Base-by-base conservation (phyloP, 108 stramenopile species). In the Cyclostephanos invisitatus region DNA sequence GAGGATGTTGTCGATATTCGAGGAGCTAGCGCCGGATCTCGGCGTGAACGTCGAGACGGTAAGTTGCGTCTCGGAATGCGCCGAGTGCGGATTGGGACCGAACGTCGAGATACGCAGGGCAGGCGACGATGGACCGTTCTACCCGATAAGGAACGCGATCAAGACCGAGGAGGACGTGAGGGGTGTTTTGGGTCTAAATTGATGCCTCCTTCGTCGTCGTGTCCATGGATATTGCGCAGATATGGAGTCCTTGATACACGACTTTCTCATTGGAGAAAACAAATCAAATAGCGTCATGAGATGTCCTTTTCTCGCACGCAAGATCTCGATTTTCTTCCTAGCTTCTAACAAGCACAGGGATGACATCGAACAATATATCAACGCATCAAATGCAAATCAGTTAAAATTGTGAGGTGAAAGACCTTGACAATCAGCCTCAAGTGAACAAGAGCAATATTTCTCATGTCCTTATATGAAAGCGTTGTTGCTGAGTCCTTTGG, bases 51-150 rank as follows among this genome's bases (percentile, higher is more conserved):
- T 89, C 15, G 88, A 89, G 69, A 78, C 88, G 27, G 64, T 87
- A n/a, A 85, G 70, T 28, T 89, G 88, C 62, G 88, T 89, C 5
- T 78, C 77, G 7, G 88, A 89, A 55, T 89, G 88, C 64, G 88
- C 88, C n/a, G 88, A 89, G 61, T 89, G 88, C 63, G 88, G 73
- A 17, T 35, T 89, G 62, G 88, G 88, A 8, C 88, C 88, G 18
- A 89, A 89, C 48, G 86, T 86, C 7, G 88, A 89, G 51, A 44
- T 89, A 11, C 68, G 86, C 62, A 81, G 74, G 36, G 74, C 78
- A 37, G 84, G 86, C 44, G 86, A 86, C 62, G 75, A 81, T 62
- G 88, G 88, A 20, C 88, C 84, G 11, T 89, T 89, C 55, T 86
- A 83, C 55, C 88, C 88, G 40, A 87, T 89, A 62, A 85, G 84